Base-by-base conservation (phyloP, 2,329 filamentous ascomycete genomes). In the Paecilomyces niveus region DNA sequence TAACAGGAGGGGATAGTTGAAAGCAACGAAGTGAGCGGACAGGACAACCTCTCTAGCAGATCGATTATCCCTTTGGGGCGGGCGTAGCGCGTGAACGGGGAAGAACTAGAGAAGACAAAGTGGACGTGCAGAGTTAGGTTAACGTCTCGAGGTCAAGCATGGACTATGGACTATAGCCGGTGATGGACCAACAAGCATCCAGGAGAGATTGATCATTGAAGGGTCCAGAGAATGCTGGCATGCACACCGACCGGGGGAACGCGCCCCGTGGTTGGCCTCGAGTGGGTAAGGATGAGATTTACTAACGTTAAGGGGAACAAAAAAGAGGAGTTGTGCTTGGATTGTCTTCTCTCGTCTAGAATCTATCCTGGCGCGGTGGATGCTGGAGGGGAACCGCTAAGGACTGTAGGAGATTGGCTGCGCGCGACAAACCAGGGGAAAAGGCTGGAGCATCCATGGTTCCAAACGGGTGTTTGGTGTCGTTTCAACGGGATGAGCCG, bases 1-100 rank as follows among this genome's bases (percentile, higher is more conserved):
- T 11, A 35, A 56, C 13, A 13, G 51, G 53, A 15, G 21, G 29
- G 8, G 31, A 13, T 53, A 13, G 50, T 52, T 52, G 50, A 52
- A 18, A 54, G 18, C 29, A 35, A 57, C 54, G 54, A 56, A 67
- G 67, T 61, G 65, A 67, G 64, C 60, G 63, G 62, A 66, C 65
- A 65, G 65, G 60, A 62, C 59, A 57, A 61, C 15, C 39, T 45
- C 39, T 45, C 39, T 21, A 45, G n/a, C n/a, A 45, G 39, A 45
- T 45, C 39, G 39, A 45, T 45, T 45, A 13, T 45, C 39, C 39
- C 39, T 45, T 45, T 45, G n/a, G 39, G 32, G 39, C n/a, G n/a
- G 39, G 18, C 21, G 50, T 52, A 52, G 21, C 50, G 50, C 15
- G 50, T 29, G 22, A 52, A 52, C 50, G 50, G 50, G 7, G 50